phyloP scores from a whole-genome alignment of 75 land plant species.

The Pinus taeda region DNA sequence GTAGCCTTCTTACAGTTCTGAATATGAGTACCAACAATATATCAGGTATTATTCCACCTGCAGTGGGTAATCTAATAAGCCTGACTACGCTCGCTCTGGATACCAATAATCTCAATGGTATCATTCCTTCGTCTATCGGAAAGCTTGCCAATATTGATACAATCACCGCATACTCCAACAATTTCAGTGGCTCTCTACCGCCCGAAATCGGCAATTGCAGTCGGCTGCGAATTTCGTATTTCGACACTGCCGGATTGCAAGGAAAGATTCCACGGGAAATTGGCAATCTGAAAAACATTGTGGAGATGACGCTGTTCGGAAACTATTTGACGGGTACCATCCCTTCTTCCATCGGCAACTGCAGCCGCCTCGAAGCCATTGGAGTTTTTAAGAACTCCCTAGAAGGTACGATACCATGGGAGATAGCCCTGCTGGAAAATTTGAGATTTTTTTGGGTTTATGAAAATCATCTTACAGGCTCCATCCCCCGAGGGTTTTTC shows the following conservation, averaged over 20 bases:
- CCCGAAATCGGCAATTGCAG: constrained; percentile 33
- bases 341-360: constrained; percentile 23
- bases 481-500: constrained; percentile 41
- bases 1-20: constrained; percentile 31
- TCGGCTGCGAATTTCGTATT: constrained; percentile 31
- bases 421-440: constrained; percentile 37
- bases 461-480: constrained; percentile 43
- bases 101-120: constrained; percentile 23
- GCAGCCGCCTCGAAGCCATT: constrained; percentile 21
- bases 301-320: constrained; percentile 20
- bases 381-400: constrained; percentile 28
- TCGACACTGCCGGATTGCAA: constrained; percentile 35
- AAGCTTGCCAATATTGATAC: constrained; percentile 36
- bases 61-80: constrained; percentile 7
- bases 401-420: constrained; percentile 51
- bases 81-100: constrained; percentile 21
- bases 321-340: constrained; percentile 51
- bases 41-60: constrained; percentile 29
- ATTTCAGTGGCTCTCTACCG: constrained; percentile 34
- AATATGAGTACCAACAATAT: constrained; percentile 37
- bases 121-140: constrained; percentile 41
- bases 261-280: constrained; percentile 39
- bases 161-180: constrained; percentile 25
- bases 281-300: constrained; percentile 28
- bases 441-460: constrained; percentile 58